Evolutionary conservation across 2,329 filamentous ascomycete genomes (phyloP).

Genomic region (Sporothrix brasiliensis): DNA sequence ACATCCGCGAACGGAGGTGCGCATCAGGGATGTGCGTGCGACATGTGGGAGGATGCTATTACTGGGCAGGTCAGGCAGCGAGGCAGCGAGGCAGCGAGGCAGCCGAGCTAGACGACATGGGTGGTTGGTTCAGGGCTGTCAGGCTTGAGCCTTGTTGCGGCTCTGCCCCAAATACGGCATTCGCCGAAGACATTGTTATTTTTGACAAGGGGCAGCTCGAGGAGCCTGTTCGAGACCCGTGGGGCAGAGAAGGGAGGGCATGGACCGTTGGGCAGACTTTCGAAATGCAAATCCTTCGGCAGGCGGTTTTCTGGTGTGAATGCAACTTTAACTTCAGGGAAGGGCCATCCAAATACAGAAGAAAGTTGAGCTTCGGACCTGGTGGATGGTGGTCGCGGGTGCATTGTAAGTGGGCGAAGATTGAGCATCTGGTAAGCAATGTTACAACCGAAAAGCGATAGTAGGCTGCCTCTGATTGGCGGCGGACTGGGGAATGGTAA

Average conservation of each 20-base stretch:
- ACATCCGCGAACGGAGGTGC: background rate
- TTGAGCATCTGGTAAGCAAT: background rate
- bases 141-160: background rate
- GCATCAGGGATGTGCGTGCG: background rate
- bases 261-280: slow-evolving; percentile 6
- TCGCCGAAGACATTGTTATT: slow-evolving; percentile 2
- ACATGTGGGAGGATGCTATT: background rate
- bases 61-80: background rate
- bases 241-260: background rate
- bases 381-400: background rate
- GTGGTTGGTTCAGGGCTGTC: background rate
- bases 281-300: background rate
- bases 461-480: slow-evolving; percentile 8
- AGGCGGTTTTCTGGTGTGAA: background rate
- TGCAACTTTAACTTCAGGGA: background rate
- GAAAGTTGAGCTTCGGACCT: background rate
- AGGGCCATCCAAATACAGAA: background rate
- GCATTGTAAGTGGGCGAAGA: background rate
- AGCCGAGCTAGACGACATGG: background rate
- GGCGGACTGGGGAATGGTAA: background rate
- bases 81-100: slow-evolving; percentile 13
- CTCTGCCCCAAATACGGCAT: background rate
- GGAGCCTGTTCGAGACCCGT: background rate
- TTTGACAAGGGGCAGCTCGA: background rate
- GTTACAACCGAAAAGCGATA: background rate